Evolutionary conservation across 176 grass and related monocot genomes (phyloP), one percentile per base, ranked within the genome.

Genomic region (Aegilops longissima): DNA sequence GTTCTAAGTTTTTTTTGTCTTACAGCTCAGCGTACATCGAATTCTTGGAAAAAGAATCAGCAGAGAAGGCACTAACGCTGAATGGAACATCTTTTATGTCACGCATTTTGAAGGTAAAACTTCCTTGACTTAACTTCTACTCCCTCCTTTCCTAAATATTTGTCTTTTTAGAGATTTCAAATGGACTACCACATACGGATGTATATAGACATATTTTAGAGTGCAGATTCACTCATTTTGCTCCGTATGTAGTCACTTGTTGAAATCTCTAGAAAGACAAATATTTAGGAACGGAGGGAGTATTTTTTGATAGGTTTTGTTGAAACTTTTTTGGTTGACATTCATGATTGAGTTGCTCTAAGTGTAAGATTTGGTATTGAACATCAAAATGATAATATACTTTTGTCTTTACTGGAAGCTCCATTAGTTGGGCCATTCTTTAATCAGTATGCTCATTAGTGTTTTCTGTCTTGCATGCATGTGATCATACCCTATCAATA

Each of bases 51-150:
- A 99, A 96, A 88, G 94, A 99, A 87, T 91, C 97, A 59, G 90
- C 90, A 45, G 97, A 96, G 63, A 77, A 88, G 65, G 97, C 97
- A 49, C 74, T 99, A 83, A 85, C 85, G 12, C 78, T 99, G 66
- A 94, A 99, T 3, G 92, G 94, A 11, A 94, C 94, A 51, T 99
- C 97, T 77, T 99, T 99, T 77, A 99, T 99, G 97, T 99, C 92
- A 21, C 97, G 97, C 56, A 93, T 99, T 88, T 66, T 99, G 38
- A 99, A 99, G 97, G 97, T 94, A 92, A 88, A 66, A 34, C 6
- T 42, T 9, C n/a, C 6, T 62, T 38, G 14, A 74, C 69, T 36
- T 23, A 49, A 78, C 12, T 58, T 70, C 20, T 62, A 31, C 31
- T 31, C 31, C 31, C 31, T 31, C 31, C 31, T 1, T 31, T 31